Evolutionary conservation across 163 green algal genomes (phyloP), one percentile per base, ranked within the genome.

Genomic region (Chloroidium sp.): DNA sequence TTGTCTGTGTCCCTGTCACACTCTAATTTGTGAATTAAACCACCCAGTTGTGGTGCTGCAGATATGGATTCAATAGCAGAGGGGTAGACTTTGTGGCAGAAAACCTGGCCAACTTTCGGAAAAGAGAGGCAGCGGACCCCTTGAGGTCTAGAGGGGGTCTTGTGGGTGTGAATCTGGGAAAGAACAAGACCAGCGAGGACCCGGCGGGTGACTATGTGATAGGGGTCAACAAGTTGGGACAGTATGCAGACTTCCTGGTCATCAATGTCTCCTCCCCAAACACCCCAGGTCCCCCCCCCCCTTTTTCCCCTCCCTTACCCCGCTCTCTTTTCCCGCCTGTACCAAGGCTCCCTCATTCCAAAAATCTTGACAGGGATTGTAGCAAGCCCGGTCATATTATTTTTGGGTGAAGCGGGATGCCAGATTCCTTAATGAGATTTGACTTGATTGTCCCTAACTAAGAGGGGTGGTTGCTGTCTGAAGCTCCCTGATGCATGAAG

Each of bases 181-280:
- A 99, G 88, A 99, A 99, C 90, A 98, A 99, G 88, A 84, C 74
- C 6, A 97, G 87, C 69, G 89, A 92, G 69, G 92, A 97, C 64
- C 92, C 92, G 1, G 92, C 85, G 67, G 91, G 88, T 14, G 96
- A 99, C 88, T 99, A 98, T 85, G 89, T 78, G 61, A 81, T 92
- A 1, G 93, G 92, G 3, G 84, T 95, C 10, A 85, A 83, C 4
- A 90, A 93, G 79, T 89, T 98, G 75, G 89, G 76, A 2, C 78
- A 76, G 13, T 90, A 91, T 85, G 93, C 92, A 0, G 95, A 98
- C 85, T 97, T 95, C 85, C 79, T 98, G 14, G 95, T 98, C 2
- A 92, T 99, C 84, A 99, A 99, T 82, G 89, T 99, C 13, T 98
- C 94, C 0, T 97, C 91, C 1, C 96, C 96, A 62, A 99, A 99